A percentile compares a stretch with the other conserved stretches of the same genome.
These are phyloP conservation scores for Mallotus japonicus DNA, from an alignment of 441 rosid genomes.

Conservation along the genomic window DNA sequence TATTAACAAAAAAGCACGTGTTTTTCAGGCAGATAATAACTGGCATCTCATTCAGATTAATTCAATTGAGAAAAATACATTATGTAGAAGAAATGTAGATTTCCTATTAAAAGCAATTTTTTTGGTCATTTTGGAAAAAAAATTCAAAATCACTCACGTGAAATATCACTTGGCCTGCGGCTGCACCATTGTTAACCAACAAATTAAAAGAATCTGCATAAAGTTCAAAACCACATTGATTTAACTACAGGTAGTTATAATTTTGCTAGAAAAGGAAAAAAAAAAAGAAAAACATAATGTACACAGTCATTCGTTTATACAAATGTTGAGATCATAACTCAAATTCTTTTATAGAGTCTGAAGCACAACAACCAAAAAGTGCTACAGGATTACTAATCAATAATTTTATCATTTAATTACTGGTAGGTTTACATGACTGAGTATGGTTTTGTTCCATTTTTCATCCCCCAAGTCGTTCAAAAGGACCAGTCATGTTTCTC, in stretches of 20 bases:
- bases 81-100: not conserved
- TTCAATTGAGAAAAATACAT: not conserved
- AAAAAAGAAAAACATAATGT: no score
- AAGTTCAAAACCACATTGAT: not conserved
- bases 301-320: not conserved
- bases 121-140: not conserved
- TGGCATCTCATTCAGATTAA: not conserved
- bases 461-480: conserved; percentile 1
- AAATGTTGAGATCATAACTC: not conserved
- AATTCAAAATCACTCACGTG: conserved; percentile 50
- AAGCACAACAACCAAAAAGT: not conserved
- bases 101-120: not conserved
- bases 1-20: not conserved
- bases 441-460: not conserved
- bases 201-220: conserved; percentile 90
- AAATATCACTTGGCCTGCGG: conserved; percentile 95
- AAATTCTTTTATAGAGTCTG: no score
- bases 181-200: conserved; percentile 83
- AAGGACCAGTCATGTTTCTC: not conserved
- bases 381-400: not conserved
- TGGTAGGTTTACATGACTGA: not conserved
- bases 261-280: no score
- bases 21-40: conserved; percentile 9
- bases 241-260: not conserved
- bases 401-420: not conserved